Base-by-base conservation (phyloP, 1,139 yeast species). In the Suhomyces maxii region DNA sequence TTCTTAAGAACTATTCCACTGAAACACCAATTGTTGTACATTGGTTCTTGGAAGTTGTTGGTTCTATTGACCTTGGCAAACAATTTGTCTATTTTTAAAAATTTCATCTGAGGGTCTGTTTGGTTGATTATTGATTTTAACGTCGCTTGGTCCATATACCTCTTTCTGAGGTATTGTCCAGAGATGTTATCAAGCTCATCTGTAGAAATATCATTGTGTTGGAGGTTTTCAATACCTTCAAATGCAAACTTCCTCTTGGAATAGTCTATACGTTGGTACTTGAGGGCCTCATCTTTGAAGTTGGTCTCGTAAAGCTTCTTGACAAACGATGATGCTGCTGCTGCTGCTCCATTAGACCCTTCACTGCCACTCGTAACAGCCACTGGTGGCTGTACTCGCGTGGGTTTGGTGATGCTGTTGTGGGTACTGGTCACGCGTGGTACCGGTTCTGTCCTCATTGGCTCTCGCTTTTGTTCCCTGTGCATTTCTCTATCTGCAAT, bases 21-120 rank as follows among this genome's bases (percentile, higher is more conserved):
- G 8, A 86, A 76, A 23, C 86, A 83, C 86, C 89, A 90, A 58
- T 91, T 90, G 11, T 84, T 67, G 55, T 83, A 84, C 32, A 71
- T 67, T 0, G 97, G 96, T 43, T 86, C 86, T 6, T 67, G 63
- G 58, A 78, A 90, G 28, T 78, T 69, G 1, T 96, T 96, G 6
- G 93, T 85, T 18, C 43, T 46, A 36, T 64, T 55, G 1, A 89
- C 82, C 50, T 83, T 83, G 3, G 86, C 87, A 49, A 80, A 74
- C 9, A 85, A 64, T 49, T 82, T 81, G n/a, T 76, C 76, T 7
- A 84, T 58, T 37, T 84, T 69, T 39, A 86, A 63, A 1, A 83
- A 60, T 53, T 83, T 83, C 46, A 55, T 35, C 1, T 45, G 34
- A 6, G 47, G 46, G 31, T 53, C 57, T 2, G 80, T 76, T 8